A percentile compares a stretch with the other conserved stretches of the same genome.
These are phyloP conservation scores for Misopates orontium DNA, from an alignment of 257 asterid species.

Conservation along the genomic window DNA sequence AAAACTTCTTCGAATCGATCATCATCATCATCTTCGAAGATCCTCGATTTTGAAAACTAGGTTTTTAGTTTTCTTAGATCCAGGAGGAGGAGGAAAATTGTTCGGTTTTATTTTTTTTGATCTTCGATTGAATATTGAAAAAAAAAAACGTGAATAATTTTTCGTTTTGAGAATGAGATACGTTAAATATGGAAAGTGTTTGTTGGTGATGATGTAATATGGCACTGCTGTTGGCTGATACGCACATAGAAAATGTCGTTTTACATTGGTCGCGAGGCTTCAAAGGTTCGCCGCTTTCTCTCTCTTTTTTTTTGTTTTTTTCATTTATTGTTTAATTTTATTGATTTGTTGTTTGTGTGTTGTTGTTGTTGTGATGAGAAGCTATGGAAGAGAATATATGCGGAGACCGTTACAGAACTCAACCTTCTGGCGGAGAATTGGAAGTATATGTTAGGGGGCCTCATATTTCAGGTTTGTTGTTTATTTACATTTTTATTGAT, in stretches of 20 bases:
- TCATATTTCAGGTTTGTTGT: slow-evolving; percentile 58
- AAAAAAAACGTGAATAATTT: background rate
- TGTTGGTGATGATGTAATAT: slow-evolving; percentile 66
- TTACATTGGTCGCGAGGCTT: slow-evolving; percentile 95
- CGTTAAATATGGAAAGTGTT: slow-evolving; percentile 36
- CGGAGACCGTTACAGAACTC: slow-evolving; percentile 57
- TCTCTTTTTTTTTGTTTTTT: background rate
- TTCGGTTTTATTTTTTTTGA: slow-evolving; percentile 8
- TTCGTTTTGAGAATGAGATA: slow-evolving; percentile 30
- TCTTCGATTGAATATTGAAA: slow-evolving; percentile 14
- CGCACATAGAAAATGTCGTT: slow-evolving; percentile 66
- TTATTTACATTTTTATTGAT: slow-evolving; percentile 14
- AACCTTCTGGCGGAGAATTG: slow-evolving; percentile 67
- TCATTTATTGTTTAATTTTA: slow-evolving; percentile 8
- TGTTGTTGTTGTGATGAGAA: slow-evolving; percentile 27
- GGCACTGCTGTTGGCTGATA: slow-evolving; percentile 44
- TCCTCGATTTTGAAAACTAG: slow-evolving; percentile 26
- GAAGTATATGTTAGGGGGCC: slow-evolving; percentile 70
- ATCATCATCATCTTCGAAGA: slow-evolving; percentile 19
- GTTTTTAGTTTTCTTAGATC: slow-evolving; percentile 22
- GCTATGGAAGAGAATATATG: slow-evolving; percentile 70
- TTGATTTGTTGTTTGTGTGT: slow-evolving; percentile 14
- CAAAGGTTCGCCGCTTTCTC: slow-evolving; percentile 60
- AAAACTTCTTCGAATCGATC: background rate
- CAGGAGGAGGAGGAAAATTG: background rate